Percentiles rank a stretch among this genome's conserved stretches.
Evolutionary conservation across 108 stramenopile genomes (phyloP).

Genomic region (Licmophora abbreviata): DNA sequence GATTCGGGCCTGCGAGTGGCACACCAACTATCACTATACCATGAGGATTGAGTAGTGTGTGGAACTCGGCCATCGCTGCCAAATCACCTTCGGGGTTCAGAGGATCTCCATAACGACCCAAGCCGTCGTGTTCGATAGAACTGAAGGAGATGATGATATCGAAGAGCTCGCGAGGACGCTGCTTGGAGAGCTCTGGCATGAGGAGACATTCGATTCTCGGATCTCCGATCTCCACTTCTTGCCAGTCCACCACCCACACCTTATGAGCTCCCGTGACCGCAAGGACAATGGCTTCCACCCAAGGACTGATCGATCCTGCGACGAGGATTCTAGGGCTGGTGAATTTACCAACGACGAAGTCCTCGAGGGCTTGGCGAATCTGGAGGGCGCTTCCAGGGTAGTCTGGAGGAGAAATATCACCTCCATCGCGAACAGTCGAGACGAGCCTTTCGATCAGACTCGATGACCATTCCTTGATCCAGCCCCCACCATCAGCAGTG

Average conservation of each 20-base stretch:
- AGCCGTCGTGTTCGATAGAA: slow-evolving; percentile 2
- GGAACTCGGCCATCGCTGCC: background rate
- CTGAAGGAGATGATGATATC: background rate
- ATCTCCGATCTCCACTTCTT: background rate
- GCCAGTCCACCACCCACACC: background rate
- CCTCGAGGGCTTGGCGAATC: background rate
- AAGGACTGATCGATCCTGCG: background rate
- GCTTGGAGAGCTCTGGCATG: background rate
- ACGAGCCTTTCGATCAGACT: background rate
- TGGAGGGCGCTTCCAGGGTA: background rate
- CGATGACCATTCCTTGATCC: background rate
- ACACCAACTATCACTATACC: background rate
- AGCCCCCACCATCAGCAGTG: too few species aligned
- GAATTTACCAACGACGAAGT: background rate
- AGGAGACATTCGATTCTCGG: background rate
- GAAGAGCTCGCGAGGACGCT: background rate
- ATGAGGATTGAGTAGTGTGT: background rate
- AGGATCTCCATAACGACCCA: slow-evolving; percentile 3
- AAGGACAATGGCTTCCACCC: background rate
- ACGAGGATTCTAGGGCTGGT: background rate
- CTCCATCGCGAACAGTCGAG: background rate
- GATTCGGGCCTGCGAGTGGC: too few species aligned
- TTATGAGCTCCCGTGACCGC: background rate
- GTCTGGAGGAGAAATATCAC: background rate
- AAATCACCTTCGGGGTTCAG: slow-evolving; percentile 1